Base-by-base conservation (phyloP, 345 rosid species). In the Eucalyptus sp. region DNA sequence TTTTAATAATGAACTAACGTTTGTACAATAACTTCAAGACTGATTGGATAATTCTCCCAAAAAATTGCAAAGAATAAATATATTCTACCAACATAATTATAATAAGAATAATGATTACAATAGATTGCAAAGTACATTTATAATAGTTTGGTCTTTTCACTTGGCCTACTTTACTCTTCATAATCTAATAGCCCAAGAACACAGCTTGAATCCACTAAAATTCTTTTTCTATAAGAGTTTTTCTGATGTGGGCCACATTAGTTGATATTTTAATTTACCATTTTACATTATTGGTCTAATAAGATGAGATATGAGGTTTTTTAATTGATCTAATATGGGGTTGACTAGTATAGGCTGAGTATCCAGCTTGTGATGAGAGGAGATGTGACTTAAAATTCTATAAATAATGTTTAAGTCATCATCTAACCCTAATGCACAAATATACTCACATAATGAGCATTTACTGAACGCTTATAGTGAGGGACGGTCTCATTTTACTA, bases 341-440 rank as follows among this genome's bases (percentile, higher is more conserved):
- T 3, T 18, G 1, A 24, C 5, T 52, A 52, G 25, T 52, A 52
- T 0, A 0, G 1, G 9, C 2, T 0, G 0, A 52, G 24, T 52
- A 4, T 52, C 10, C 0, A 0, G 10, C 58, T 0, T 52, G 0
- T 52, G 2, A 52, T 20, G 25, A 52, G 58, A 52, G 25, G 58
- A 52, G 5, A 52, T 52, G 22, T 20, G 10, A 52, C 5, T 52
- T 18, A 52, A 52, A 52, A 52, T 52, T 52, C 0, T 52, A 52
- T 52, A 52, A 52, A 52, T 52, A 7, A 0, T 20, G 25, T 52
- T 52, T 52, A 20, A 52, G 25, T 52, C 0, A 52, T 20, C 0
- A 20, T 52, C 25, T 20, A 52, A 52, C 25, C 0, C 0, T 0
- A 10, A 20, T 52, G 25, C 58, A 52, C 25, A 52, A 52, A 52